A percentile compares a stretch with the other conserved stretches of the same genome.
phyloP scores from a whole-genome alignment of 2,329 filamentous ascomycete genomes.

The Aspergillus fumigatus region DNA sequence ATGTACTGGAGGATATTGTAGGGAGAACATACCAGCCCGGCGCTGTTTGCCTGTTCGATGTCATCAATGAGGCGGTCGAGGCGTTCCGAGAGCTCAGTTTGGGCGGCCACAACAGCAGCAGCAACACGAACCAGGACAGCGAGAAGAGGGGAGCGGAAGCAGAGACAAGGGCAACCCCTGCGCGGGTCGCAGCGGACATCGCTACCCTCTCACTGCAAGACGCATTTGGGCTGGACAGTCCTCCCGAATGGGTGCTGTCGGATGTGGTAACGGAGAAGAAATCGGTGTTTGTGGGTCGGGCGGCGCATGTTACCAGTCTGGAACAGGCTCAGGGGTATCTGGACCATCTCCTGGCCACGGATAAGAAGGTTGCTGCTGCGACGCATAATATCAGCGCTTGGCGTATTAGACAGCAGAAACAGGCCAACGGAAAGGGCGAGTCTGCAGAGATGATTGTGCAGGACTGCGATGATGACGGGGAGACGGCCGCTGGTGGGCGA shows the following conservation, averaged over 20 bases:
- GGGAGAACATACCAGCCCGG: constrained; percentile 65
- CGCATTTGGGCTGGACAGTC: constrained; percentile 27
- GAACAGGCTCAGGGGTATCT: constrained; percentile 67
- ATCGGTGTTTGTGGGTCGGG: constrained; percentile 80
- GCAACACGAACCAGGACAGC: constrained; percentile 22
- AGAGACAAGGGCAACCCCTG: constrained; percentile 11
- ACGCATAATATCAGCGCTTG: constrained; percentile 96
- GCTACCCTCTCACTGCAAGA: constrained; percentile 26
- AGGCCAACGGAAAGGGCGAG: constrained; percentile 12
- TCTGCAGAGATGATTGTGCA: constrained; percentile 60
- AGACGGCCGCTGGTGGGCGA: constrained; percentile 82
- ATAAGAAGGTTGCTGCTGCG: constrained; percentile 79
- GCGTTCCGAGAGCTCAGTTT: constrained; percentile 53
- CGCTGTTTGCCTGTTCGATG: constrained; percentile 81
- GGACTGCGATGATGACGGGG: constrained; percentile 94
- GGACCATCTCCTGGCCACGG: constrained; percentile 69
- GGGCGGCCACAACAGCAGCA: constrained; percentile 6
- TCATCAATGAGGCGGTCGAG: constrained; percentile 64
- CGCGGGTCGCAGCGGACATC: constrained; percentile 16
- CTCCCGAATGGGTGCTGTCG: constrained; percentile 68
- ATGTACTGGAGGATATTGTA: constrained; percentile 63
- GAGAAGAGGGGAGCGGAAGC: constrained; percentile 12
- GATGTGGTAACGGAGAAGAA: constrained; percentile 73
- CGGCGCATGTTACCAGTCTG: constrained; percentile 64
- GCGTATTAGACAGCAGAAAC: constrained; percentile 59